phyloP scores from a whole-genome alignment of 106 monocot genomes.

The Dioscorea alata region DNA sequence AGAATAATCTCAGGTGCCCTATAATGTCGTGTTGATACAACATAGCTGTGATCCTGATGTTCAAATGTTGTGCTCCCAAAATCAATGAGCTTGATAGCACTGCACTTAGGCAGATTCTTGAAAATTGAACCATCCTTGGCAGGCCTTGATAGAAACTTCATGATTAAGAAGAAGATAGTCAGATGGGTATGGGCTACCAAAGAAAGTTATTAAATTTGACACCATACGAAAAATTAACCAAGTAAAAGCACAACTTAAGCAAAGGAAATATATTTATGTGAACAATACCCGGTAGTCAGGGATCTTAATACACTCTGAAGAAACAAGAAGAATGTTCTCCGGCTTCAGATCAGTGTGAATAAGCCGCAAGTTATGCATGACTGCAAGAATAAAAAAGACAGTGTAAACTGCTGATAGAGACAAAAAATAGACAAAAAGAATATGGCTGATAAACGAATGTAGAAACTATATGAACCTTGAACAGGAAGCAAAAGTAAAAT shows the following conservation, averaged over 20 bases:
- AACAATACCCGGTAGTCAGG: slow-evolving; percentile 73
- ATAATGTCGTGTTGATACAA: slow-evolving; percentile 95
- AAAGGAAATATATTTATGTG: not conserved
- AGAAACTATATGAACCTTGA: too few species aligned
- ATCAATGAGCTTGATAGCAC: slow-evolving; percentile 96
- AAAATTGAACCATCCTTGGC: slow-evolving; percentile 48
- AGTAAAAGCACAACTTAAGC: not conserved
- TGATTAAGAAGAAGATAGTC: slow-evolving; percentile 12
- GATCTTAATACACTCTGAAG: slow-evolving; percentile 68
- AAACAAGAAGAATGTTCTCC: slow-evolving; percentile 94
- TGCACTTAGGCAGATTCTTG: slow-evolving; percentile 77
- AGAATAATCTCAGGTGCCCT: slow-evolving; percentile 98
- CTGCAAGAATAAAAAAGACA: slow-evolving; percentile 28
- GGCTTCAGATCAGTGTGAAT: slow-evolving; percentile 99
- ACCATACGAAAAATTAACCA: not conserved
- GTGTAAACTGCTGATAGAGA: not conserved
- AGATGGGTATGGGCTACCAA: not conserved
- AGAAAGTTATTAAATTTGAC: not conserved
- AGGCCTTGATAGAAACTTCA: slow-evolving; percentile 37
- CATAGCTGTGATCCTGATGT: slow-evolving; percentile 94
- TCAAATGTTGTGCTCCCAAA: slow-evolving; percentile 99
- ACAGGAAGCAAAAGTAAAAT: too few species aligned
- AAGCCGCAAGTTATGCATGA: slow-evolving; percentile 93
- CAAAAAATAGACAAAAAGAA: too few species aligned
- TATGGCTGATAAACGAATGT: too few species aligned